Evolutionary conservation across 2,329 filamentous ascomycete species (phyloP).

Genomic region (Ramularia collo-cygni): DNA sequence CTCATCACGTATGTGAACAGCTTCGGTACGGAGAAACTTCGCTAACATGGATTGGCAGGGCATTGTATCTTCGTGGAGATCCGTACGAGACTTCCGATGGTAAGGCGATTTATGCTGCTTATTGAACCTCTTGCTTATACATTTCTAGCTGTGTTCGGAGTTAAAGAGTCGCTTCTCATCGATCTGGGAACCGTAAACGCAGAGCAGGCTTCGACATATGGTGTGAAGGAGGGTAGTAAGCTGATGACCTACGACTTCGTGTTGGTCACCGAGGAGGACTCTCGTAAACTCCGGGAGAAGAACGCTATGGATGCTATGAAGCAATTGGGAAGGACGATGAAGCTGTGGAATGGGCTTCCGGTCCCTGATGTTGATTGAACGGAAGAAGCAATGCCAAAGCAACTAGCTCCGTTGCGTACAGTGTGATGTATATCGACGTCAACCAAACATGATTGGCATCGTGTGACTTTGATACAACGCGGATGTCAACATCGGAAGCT

Average conservation of each 20-base stretch:
- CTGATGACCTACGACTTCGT: conserved; percentile 62
- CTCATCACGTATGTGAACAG: conserved; percentile 64
- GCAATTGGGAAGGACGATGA: conserved; percentile 60
- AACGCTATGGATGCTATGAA: conserved; percentile 61
- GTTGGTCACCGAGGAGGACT: conserved; percentile 64
- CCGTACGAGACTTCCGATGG: conserved; percentile 75
- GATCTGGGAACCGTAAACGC: conserved; percentile 51
- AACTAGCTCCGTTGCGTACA: too few species aligned
- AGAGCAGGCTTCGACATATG: conserved; percentile 53
- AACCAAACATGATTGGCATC: too few species aligned
- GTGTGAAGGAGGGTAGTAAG: conserved; percentile 56
- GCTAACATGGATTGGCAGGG: conserved; percentile 42
- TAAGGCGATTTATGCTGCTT: too few species aligned
- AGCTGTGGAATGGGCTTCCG: conserved; percentile 68
- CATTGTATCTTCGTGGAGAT: conserved; percentile 69
- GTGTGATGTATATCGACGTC: too few species aligned
- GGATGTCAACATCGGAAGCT: too few species aligned
- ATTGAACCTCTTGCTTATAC: too few species aligned
- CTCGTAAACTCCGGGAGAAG: conserved; percentile 57
- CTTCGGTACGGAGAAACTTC: background rate
- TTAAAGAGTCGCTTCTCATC: conserved; percentile 72
- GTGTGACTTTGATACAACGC: too few species aligned
- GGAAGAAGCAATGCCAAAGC: too few species aligned
- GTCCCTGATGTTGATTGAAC: conserved; percentile 59
- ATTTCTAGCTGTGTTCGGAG: conserved; percentile 62